Evolutionary conservation across 352 stramenopile genomes (phyloP).

Genomic region (Globisporangium splendens): DNA sequence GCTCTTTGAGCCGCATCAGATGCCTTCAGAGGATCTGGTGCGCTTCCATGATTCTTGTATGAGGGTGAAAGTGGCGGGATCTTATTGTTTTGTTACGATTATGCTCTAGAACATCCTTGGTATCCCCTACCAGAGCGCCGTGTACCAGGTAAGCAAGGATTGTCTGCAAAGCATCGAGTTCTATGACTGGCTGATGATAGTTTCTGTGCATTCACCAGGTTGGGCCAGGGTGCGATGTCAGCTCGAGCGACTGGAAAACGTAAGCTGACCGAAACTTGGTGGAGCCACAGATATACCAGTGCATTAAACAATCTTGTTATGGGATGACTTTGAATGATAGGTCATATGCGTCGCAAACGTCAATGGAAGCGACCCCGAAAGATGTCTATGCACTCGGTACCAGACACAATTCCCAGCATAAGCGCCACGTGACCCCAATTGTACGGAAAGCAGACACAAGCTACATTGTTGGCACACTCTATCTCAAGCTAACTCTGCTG

Average conservation of each 20-base stretch:
- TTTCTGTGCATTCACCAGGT: conserved; percentile 22
- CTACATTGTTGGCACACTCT: not conserved
- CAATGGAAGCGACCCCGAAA: conserved; percentile 33
- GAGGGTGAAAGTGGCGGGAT: too few relatives aligned
- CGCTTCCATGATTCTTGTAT: not conserved
- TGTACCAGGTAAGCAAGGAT: conserved; percentile 43
- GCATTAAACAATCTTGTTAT: too few relatives aligned
- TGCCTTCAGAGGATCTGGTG: conserved; percentile 26
- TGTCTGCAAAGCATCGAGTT: not conserved
- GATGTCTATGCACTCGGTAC: conserved; percentile 19
- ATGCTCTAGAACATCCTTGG: conserved; percentile 28
- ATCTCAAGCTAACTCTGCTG: too few relatives aligned
- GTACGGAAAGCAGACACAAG: conserved; percentile 17
- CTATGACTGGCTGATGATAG: not conserved
- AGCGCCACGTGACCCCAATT: conserved; percentile 58
- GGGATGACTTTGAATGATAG: conserved; percentile 24
- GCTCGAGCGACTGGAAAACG: conserved; percentile 66
- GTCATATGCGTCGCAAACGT: conserved; percentile 57
- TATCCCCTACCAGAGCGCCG: conserved; percentile 59
- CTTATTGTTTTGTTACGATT: too few relatives aligned
- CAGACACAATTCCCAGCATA: conserved; percentile 54
- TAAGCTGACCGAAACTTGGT: conserved; percentile 13
- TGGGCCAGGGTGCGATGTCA: conserved; percentile 38
- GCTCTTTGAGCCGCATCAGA: conserved; percentile 53
- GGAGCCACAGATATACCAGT: too few relatives aligned